phyloP scores from a whole-genome alignment of 192 early-diverging fungal species.

The Coemansia sp. region DNA sequence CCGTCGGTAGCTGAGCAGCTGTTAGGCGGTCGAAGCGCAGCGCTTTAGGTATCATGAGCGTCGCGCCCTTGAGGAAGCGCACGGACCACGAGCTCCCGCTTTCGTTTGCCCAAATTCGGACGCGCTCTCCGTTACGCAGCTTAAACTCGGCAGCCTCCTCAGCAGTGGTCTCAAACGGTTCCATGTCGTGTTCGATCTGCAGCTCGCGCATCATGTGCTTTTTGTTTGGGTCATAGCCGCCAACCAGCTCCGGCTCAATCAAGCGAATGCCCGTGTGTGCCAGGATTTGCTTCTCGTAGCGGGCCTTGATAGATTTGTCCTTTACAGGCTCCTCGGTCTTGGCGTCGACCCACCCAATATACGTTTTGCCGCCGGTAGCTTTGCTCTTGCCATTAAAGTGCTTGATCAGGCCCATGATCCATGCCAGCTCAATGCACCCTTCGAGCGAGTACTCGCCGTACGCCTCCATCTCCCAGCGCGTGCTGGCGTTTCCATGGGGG shows the following conservation, averaged over 20 bases:
- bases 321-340: constrained; percentile 74
- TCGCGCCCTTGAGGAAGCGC: constrained; percentile 81
- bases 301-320: constrained; percentile 83
- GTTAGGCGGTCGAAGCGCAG: constrained; percentile 87
- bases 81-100: constrained; percentile 71
- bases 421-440: constrained; percentile 92
- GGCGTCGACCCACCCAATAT: constrained; percentile 84
- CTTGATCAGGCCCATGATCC: constrained; percentile 96
- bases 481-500: constrained; percentile 86
- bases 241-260: constrained; percentile 54
- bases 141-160: constrained; percentile 87
- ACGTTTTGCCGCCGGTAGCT: constrained; percentile 57
- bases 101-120: constrained; percentile 55
- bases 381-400: constrained; percentile 61
- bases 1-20: constrained; percentile 93
- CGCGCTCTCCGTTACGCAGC: constrained; percentile 76
- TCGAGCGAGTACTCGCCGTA: constrained; percentile 60
- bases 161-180: constrained; percentile 80
- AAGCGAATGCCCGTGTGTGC: constrained; percentile 78
- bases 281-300: constrained; percentile 88
- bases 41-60: constrained; percentile 88
- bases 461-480: constrained; percentile 97
- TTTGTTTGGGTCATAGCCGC: constrained; percentile 68
- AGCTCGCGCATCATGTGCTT: constrained; percentile 89
- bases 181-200: constrained; percentile 81